A percentile compares a stretch with the other conserved stretches of the same genome.
phyloP scores from a whole-genome alignment of 2,329 filamentous ascomycete species.

The Colletotrichum acutatum region DNA sequence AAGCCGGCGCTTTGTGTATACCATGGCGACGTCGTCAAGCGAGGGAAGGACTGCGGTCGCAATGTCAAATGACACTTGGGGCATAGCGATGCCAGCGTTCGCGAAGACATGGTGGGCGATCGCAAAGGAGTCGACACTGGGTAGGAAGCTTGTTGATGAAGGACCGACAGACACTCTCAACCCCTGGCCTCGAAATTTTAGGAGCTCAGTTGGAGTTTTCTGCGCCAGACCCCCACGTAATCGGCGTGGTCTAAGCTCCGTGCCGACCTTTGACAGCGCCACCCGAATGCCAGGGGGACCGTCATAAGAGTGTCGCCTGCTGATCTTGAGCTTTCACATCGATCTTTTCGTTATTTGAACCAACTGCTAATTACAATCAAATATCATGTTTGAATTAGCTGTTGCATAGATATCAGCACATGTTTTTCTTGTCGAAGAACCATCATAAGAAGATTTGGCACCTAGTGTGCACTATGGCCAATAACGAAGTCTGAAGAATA shows the following conservation, averaged over 20 bases:
- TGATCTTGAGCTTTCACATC: too few species aligned
- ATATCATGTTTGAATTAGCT: too few species aligned
- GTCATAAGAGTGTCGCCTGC: neutral
- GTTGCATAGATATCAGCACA: too few species aligned
- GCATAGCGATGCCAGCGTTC: slow-evolving; percentile 33
- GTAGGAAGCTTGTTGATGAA: slow-evolving; percentile 12
- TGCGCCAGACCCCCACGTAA: slow-evolving; percentile 30
- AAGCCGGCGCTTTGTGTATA: slow-evolving; percentile 49
- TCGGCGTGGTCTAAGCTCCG: slow-evolving; percentile 34
- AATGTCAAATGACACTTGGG: slow-evolving; percentile 30
- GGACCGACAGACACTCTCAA: neutral
- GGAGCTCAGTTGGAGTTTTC: slow-evolving; percentile 24
- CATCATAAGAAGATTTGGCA: neutral
- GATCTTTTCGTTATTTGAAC: too few species aligned
- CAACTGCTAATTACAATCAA: too few species aligned
- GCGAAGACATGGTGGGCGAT: slow-evolving; percentile 32
- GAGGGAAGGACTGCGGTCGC: slow-evolving; percentile 22
- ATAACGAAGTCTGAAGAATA: neutral
- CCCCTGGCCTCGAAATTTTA: slow-evolving; percentile 29
- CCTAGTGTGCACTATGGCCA: neutral
- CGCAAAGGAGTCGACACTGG: neutral
- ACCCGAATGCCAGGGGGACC: neutral
- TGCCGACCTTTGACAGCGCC: slow-evolving; percentile 23
- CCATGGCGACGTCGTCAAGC: slow-evolving; percentile 43
- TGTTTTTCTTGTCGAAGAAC: neutral